Evolutionary conservation across 306 rosid genomes (phyloP).

Genomic region (Fragaria ananassa): DNA sequence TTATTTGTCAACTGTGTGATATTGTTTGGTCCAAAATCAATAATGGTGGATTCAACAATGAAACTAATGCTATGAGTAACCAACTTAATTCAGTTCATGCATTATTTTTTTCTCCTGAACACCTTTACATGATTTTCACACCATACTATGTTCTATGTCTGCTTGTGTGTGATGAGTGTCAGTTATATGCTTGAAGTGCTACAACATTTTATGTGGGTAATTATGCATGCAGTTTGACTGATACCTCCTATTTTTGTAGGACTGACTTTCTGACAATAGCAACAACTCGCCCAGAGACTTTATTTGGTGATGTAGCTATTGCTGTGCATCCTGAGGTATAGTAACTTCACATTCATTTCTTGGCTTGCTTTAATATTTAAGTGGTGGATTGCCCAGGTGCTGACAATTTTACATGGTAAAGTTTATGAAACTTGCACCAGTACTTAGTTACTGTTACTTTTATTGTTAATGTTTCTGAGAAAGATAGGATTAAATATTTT

Average conservation of each 20-base stretch:
- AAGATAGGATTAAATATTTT: neutral
- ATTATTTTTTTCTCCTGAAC: neutral
- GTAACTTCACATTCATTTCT: conserved; percentile 19
- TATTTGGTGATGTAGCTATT: conserved; percentile 95
- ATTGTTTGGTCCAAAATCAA: neutral
- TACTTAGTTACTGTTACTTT: neutral
- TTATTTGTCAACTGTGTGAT: neutral
- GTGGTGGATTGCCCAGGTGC: neutral
- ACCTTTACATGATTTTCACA: neutral
- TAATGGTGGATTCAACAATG: neutral
- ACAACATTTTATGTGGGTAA: neutral
- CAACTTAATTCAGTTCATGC: neutral
- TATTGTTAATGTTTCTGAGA: neutral
- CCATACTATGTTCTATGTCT: neutral
- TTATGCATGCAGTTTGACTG: conserved; percentile 18
- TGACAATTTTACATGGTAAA: conserved; percentile 1
- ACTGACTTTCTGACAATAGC: conserved; percentile 83
- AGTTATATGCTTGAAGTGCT: neutral
- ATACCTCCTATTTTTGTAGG: conserved; percentile 36
- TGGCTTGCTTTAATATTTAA: conserved; percentile 7
- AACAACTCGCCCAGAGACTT: conserved; percentile 94
- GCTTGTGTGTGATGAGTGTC: neutral
- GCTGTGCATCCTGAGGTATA: conserved; percentile 88
- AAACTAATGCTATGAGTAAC: neutral
- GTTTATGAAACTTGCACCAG: neutral